phyloP scores from a whole-genome alignment of 2,329 filamentous ascomycete genomes.

The Penicillium frequentans region DNA sequence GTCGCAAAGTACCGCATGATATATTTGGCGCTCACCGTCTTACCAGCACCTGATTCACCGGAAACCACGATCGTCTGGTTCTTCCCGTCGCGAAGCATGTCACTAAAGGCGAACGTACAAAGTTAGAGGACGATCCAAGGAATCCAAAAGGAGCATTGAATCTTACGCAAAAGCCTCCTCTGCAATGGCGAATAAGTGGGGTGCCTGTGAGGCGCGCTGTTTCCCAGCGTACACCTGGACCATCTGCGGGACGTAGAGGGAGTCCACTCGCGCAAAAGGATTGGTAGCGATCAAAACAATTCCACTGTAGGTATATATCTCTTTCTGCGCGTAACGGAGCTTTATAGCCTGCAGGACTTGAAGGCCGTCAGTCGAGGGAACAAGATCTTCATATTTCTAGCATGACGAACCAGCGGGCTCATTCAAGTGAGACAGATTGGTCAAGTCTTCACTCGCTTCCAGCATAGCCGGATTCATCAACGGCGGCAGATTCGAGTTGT shows the following conservation, averaged over 20 bases:
- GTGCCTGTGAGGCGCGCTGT: constrained; percentile 92
- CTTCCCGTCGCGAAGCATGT: constrained; percentile 93
- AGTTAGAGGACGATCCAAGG: background rate
- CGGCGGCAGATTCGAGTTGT: constrained; percentile 77
- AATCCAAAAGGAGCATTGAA: background rate
- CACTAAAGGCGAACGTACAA: constrained; percentile 54
- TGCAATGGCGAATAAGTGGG: constrained; percentile 97
- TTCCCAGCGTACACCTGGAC: constrained; percentile 99
- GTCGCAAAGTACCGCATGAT: constrained; percentile 99
- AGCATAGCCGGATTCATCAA: constrained; percentile 98
- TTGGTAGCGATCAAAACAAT: constrained; percentile 99
- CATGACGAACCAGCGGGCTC: constrained; percentile 80
- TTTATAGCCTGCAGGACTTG: constrained; percentile 95
- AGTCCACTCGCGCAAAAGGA: constrained; percentile 95
- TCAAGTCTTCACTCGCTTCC: constrained; percentile 96
- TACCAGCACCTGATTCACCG: constrained; percentile 96
- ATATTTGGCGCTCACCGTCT: constrained; percentile 99
- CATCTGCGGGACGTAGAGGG: constrained; percentile 97
- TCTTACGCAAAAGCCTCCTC: constrained; percentile 95
- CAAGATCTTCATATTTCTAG: constrained; percentile 4
- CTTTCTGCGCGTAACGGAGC: constrained; percentile 94
- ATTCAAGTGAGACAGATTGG: constrained; percentile 95
- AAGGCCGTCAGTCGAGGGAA: constrained; percentile 21
- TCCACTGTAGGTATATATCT: constrained; percentile 99
- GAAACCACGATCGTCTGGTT: constrained; percentile 99